phyloP scores from a whole-genome alignment of 306 rosid species.

The Rubus idaeus region DNA sequence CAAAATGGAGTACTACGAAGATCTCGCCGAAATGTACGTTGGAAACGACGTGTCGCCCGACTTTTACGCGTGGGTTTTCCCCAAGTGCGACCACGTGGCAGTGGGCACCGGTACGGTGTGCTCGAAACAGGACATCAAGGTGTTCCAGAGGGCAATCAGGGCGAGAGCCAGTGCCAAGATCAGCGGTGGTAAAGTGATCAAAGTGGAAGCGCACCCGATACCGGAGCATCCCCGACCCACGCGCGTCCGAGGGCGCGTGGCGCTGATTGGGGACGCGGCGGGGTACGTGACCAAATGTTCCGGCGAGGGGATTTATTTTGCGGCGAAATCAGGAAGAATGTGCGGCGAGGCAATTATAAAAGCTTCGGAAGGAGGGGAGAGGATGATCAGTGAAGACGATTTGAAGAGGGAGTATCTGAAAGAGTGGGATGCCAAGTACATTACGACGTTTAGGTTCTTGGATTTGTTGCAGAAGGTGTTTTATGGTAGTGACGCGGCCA shows the following conservation, averaged over 20 bases:
- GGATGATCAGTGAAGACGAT: constrained; percentile 61
- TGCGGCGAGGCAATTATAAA: constrained; percentile 71
- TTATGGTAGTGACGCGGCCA: constrained; percentile 63
- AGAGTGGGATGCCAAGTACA: constrained; percentile 64
- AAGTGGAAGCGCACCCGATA: constrained; percentile 88
- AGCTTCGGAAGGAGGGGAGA: constrained; percentile 70
- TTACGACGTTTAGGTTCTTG: constrained; percentile 57
- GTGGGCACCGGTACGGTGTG: constrained; percentile 88
- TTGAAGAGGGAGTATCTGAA: constrained; percentile 77
- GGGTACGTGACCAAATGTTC: constrained; percentile 88
- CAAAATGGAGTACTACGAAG: constrained; percentile 69
- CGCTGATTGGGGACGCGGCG: constrained; percentile 82
- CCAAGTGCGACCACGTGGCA: constrained; percentile 94
- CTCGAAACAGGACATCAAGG: constrained; percentile 57
- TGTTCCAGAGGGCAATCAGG: constrained; percentile 64
- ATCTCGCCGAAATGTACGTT: constrained; percentile 83
- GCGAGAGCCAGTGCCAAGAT: constrained; percentile 57
- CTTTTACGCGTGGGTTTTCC: constrained; percentile 93
- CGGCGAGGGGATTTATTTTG: constrained; percentile 88
- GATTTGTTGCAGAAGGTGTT: constrained; percentile 84
- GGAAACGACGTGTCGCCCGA: constrained; percentile 93
- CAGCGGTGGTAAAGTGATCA: constrained; percentile 67
- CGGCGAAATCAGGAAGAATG: constrained; percentile 75
- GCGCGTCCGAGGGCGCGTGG: constrained; percentile 73
- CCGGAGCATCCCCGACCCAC: constrained; percentile 83